These are phyloP conservation scores for Cryphonectria japonica DNA, from an alignment of 2,329 filamentous ascomycete genomes.

Conservation along the genomic window DNA sequence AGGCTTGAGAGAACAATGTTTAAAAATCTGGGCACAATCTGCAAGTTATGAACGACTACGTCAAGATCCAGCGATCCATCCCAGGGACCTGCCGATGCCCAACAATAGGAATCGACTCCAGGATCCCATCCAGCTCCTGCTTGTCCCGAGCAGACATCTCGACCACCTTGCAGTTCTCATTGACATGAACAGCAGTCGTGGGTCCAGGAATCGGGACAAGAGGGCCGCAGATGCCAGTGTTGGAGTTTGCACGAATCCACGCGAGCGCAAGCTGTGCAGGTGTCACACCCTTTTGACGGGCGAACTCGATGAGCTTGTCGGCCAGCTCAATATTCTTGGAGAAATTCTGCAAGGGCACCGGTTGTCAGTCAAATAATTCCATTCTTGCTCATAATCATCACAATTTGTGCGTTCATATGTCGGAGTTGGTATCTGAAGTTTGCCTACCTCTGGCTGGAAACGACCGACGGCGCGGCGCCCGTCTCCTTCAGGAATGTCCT, in stretches of 20 bases:
- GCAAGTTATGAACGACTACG: not conserved
- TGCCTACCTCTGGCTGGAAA: slow-evolving; percentile 50
- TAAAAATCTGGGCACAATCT: not conserved
- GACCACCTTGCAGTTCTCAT: slow-evolving; percentile 11
- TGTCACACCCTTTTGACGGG: slow-evolving; percentile 4
- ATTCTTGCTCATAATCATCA: not conserved
- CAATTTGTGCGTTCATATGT: not conserved
- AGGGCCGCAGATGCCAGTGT: slow-evolving; percentile 7
- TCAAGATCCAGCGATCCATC: slow-evolving; percentile 5
- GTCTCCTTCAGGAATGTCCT: slow-evolving; percentile 53
- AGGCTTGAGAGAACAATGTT: not conserved
- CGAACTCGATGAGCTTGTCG: slow-evolving; percentile 7
- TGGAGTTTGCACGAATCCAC: slow-evolving; percentile 13
- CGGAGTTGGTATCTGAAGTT: not conserved
- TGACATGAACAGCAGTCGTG: not conserved
- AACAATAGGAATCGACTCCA: slow-evolving; percentile 2
- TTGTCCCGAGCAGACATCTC: slow-evolving; percentile 6
- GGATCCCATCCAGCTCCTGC: not conserved
- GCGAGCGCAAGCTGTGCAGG: slow-evolving; percentile 18
- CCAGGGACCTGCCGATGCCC: slow-evolving; percentile 11
- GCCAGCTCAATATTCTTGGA: slow-evolving; percentile 14
- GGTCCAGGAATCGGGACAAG: slow-evolving; percentile 14
- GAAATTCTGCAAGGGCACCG: slow-evolving; percentile 3
- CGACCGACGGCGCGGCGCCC: slow-evolving; percentile 47
- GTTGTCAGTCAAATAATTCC: not conserved